These are phyloP conservation scores for Pyrenochaeta sp. DNA, from an alignment of 2,329 filamentous ascomycete species.

Conservation along the genomic window DNA sequence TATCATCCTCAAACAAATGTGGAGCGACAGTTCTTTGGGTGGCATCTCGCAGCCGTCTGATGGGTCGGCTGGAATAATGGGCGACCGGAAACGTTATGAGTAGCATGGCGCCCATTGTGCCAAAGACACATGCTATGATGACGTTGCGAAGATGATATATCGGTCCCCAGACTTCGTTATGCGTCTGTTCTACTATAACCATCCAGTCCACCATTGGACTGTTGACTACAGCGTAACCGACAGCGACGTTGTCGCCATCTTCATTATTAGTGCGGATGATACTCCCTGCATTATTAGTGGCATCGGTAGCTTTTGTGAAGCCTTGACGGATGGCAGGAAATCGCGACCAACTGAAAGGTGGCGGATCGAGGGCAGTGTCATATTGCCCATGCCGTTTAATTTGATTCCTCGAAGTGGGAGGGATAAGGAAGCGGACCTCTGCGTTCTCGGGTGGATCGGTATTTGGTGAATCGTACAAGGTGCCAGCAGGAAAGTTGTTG, in stretches of 20 bases:
- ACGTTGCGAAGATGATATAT: slow-evolving; percentile 80
- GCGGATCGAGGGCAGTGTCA: slow-evolving; percentile 29
- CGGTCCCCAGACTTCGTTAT: slow-evolving; percentile 76
- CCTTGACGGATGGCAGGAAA: slow-evolving; percentile 72
- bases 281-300: slow-evolving; percentile 74
- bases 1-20: slow-evolving; percentile 62
- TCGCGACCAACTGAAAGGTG: slow-evolving; percentile 64
- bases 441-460: slow-evolving; percentile 31
- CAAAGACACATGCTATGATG: slow-evolving; percentile 84
- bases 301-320: slow-evolving; percentile 58
- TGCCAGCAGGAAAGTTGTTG: slow-evolving; percentile 61
- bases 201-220: slow-evolving; percentile 81
- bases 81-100: slow-evolving; percentile 79
- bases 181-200: slow-evolving; percentile 79
- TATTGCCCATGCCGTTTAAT: slow-evolving; percentile 38
- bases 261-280: slow-evolving; percentile 77
- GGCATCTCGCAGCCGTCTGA: slow-evolving; percentile 76
- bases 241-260: slow-evolving; percentile 72
- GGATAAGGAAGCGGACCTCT: slow-evolving; percentile 42
- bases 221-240: slow-evolving; percentile 79
- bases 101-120: slow-evolving; percentile 76
- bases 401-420: slow-evolving; percentile 38
- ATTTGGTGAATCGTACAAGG: slow-evolving; percentile 38
- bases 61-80: slow-evolving; percentile 82
- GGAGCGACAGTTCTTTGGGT: slow-evolving; percentile 77